Evolutionary conservation across 371 early-diverging fungal genomes (phyloP), one percentile per base, ranked within the genome.

Genomic region (Mucor velutinosus): DNA sequence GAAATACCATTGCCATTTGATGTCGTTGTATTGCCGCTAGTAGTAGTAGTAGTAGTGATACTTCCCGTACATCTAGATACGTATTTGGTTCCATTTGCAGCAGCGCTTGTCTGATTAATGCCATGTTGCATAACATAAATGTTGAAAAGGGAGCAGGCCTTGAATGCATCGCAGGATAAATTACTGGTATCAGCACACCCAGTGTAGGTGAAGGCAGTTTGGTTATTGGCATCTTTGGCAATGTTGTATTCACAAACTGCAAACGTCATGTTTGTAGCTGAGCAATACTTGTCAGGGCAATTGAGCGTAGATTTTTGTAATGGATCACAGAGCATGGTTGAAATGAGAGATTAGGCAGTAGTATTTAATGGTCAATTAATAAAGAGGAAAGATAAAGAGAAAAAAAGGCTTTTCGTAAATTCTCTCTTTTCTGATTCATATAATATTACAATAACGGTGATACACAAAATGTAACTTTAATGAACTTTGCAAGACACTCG

Each of bases 401-500:
- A 21, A 43, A 21, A 47, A 47, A 17, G 45, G 10, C n/a, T 21
- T 47, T 47, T 47, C 19, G 21, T 47, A 8, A 11, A 21, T 47
- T 47, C 21, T 47, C 8, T 47, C 21, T 7, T 21, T 47, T 47
- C 11, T 47, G 11, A 53, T 53, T 25, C 1, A 14, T 19, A 51
- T 51, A 25, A 23, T 8, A 51, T n/a, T 51, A 27, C 27, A 53
- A 27, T 53, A 8, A 25, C 27, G 12, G 4, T 15, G 53, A 53
- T 53, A 53, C 53, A 53, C 53, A 53, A 15, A 47, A 53, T 53
- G 53, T 53, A 53, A 53, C 53, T 27, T 7, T 15, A 53, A 53
- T 53, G 23, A 53, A 53, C 27, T 53, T 53, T 53, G 53, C 53
- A 53, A 53, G 27, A 53, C 53, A 21, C 14, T 15, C 12, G 12